Conservation (phyloP, 495 filamentous ascomycete genomes). For the Aspergillus bertholletiae region DNA sequence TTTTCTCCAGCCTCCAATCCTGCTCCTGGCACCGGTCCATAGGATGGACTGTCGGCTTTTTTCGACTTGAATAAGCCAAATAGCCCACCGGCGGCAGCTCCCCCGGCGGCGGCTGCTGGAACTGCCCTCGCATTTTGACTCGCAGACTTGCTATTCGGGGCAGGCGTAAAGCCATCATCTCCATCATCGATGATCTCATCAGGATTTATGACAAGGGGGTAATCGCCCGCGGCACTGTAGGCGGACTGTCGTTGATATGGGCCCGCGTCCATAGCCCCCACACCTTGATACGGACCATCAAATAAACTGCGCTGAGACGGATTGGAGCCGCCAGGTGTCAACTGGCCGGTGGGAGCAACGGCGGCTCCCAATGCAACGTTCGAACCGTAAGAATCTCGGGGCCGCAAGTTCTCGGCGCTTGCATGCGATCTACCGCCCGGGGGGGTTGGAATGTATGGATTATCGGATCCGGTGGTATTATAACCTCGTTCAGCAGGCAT, state of each 20-base stretch:
- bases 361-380: constrained; percentile 30
- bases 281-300: constrained; percentile 28
- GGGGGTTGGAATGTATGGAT: constrained; percentile 40
- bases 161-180: constrained; percentile 66
- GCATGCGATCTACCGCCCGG: constrained; percentile 15
- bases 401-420: constrained; percentile 26
- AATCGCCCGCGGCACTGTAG: constrained; percentile 46
- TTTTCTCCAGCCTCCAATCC: constrained; percentile 22
- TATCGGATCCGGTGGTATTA: constrained; percentile 40
- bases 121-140: constrained; percentile 33
- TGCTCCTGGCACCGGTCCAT: constrained; percentile 52
- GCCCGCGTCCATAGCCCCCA: constrained; percentile 41
- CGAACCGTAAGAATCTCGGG: constrained; percentile 37
- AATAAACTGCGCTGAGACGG: constrained; percentile 29
- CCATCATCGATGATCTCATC: constrained; percentile 80
- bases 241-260: constrained; percentile 60
- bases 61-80: constrained; percentile 39
- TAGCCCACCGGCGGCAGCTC: constrained; percentile 48
- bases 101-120: constrained; percentile 50
- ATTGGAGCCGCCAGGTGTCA: constrained; percentile 27
- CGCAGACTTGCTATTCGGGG: constrained; percentile 47
- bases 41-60: constrained; percentile 37
- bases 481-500: constrained; percentile 45
- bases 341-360: constrained; percentile 35
- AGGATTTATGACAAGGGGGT: constrained; percentile 62